Evolutionary conservation across 1,284 basidiomycete species (phyloP), one percentile per base, ranked within the genome.

Genomic region (Pyrrhoderma noxium): DNA sequence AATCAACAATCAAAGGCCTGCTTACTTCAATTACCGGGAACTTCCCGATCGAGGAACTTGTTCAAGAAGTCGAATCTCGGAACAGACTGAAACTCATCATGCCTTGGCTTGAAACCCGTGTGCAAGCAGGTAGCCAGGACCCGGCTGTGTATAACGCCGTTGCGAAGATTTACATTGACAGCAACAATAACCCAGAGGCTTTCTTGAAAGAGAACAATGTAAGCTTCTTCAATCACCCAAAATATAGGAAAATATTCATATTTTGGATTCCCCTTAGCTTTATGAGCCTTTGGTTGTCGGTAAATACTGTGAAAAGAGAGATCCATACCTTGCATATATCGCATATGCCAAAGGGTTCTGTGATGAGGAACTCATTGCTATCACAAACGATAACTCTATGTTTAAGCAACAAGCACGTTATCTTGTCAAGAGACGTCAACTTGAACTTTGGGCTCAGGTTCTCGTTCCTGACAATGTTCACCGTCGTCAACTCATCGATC

Each of bases 381-480:
- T 99, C 68, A 99, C 96, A 51, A 99, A 99, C 67, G 95, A 97
- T 61, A 99, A 99, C 73, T 88, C 93, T 31, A 99, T 99, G 96
- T 99, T 96, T 81, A 99, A 99, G 73, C 95, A 99, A 65, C 96
- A 99, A 70, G 91, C 96, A 49, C 85, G 96, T 37, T 99, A 99
- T 72, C 83, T 99, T 56, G 92, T 98, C 65, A 97, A 95, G 73
- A 85, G 96, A 59, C 89, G 95, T 57, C 87, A 94, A 58, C 82
- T 91, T 21, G 95, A 99, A 58, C 83, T 99, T 42, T 99, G 96
- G 96, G 84, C 87, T 2, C 92, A 97, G 70, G 96, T 99, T 38
- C 84, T 99, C 51, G 75, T 81, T 21, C 77, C 82, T 7, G 93
- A 95, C 62, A 97, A 96, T 64, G 81, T 93, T 47, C 85, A 99